Conservation (phyloP, 345 rosid species). For the Aquilaria sinensis region DNA sequence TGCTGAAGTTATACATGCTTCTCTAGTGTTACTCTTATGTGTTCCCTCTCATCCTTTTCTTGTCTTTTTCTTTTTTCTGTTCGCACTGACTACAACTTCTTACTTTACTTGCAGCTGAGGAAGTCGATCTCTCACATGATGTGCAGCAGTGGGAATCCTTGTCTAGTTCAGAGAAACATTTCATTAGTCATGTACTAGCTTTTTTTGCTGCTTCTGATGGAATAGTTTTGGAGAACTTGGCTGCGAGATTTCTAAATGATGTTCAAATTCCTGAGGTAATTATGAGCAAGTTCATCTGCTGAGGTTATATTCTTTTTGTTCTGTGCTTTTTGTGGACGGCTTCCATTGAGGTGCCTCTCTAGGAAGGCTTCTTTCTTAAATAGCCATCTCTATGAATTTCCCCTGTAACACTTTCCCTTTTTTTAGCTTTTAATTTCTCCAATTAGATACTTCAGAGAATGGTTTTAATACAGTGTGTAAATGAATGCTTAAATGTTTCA, state of each 20-base stretch:
- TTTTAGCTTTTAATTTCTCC: too few species aligned
- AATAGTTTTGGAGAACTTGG: slow-evolving; percentile 84
- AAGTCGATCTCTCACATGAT: slow-evolving; percentile 88
- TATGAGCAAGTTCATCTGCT: neutral
- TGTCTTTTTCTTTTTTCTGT: neutral
- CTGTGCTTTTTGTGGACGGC: neutral
- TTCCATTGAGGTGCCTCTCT: too few species aligned
- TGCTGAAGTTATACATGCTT: neutral
- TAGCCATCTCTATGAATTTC: too few species aligned
- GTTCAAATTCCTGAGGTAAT: slow-evolving; percentile 84
- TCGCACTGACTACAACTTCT: neutral
- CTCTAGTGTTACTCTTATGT: neutral
- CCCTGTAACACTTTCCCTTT: too few species aligned
- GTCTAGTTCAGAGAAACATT: slow-evolving; percentile 66
- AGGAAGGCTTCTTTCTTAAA: too few species aligned
- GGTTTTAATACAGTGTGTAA: too few species aligned
- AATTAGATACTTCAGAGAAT: too few species aligned
- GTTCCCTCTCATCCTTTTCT: neutral
- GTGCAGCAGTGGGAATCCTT: slow-evolving; percentile 67
- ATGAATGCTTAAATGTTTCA: neutral
- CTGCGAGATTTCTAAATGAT: slow-evolving; percentile 81
- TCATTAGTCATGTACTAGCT: slow-evolving; percentile 73
- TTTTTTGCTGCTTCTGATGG: slow-evolving; percentile 96
- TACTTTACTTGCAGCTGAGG: slow-evolving; percentile 60
- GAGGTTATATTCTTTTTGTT: slow-evolving; percentile 1